Conservation (phyloP, 2,329 filamentous ascomycete genomes). For the Alternaria sp. region DNA sequence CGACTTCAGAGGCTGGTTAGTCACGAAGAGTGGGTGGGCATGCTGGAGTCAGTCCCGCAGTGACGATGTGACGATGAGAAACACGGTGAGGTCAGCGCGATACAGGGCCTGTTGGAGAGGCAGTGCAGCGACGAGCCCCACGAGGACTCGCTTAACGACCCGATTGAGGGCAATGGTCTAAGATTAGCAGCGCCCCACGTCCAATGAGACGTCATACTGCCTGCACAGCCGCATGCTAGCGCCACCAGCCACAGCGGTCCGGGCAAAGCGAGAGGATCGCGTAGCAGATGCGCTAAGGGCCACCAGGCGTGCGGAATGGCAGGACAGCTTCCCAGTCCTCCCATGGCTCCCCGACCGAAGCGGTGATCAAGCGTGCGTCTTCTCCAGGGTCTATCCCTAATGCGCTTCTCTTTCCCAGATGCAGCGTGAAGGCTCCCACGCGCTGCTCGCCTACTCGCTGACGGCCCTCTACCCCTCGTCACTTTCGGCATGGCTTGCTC, state of each 20-base stretch:
- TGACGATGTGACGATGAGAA: conserved; percentile 15
- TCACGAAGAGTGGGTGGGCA: conserved; percentile 3
- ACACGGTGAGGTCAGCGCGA: conserved; percentile 40
- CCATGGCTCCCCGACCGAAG: conserved; percentile 35
- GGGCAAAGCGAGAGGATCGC: conserved; percentile 31
- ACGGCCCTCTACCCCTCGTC: conserved; percentile 20
- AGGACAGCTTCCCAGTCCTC: conserved; percentile 14
- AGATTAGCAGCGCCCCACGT: conserved; percentile 16
- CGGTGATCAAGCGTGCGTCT: conserved; percentile 38
- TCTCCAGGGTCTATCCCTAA: conserved; percentile 27
- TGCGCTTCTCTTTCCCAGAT: conserved; percentile 41
- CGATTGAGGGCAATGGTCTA: conserved; percentile 33
- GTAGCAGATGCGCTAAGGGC: conserved; percentile 26
- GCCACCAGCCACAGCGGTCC: conserved; percentile 33
- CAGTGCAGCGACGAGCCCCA: conserved; percentile 26
- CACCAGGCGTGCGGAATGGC: conserved; percentile 24
- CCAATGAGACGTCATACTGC: conserved; percentile 20
- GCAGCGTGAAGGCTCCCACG: conserved; percentile 26
- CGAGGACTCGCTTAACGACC: conserved; percentile 22
- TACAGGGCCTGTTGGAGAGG: conserved; percentile 11
- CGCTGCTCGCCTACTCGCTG: conserved; percentile 30
- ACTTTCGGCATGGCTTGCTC: conserved; percentile 29
- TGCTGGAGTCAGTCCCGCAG: conserved; percentile 15
- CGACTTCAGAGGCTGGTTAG: conserved; percentile 2
- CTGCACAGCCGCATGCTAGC: conserved; percentile 28